These are phyloP conservation scores for Neurospora sp. DNA, from an alignment of 495 filamentous ascomycete genomes.

Conservation along the genomic window DNA sequence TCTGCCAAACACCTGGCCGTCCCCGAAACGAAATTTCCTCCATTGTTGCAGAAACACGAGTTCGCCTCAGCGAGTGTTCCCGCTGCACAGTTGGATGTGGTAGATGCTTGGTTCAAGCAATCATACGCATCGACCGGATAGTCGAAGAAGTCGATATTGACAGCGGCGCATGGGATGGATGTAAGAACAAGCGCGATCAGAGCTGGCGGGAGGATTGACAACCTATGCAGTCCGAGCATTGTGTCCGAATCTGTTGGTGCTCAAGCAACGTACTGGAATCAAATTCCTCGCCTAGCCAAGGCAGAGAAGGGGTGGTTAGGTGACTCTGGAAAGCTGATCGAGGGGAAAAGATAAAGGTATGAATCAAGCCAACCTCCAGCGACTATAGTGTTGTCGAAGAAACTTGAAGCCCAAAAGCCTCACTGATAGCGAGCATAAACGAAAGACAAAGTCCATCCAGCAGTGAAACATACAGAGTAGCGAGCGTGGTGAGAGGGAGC, in stretches of 20 bases:
- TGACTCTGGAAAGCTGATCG: too few species aligned
- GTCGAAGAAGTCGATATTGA: slow-evolving; percentile 29
- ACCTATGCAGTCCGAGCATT: slow-evolving; percentile 9
- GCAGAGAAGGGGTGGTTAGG: too few species aligned
- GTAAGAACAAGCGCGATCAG: slow-evolving; percentile 23
- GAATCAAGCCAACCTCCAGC: too few species aligned
- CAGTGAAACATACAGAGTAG: neutral
- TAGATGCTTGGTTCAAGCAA: slow-evolving; percentile 28
- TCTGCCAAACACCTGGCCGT: slow-evolving; percentile 31
- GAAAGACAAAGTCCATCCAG: neutral
- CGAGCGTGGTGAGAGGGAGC: neutral
- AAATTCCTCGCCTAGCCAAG: too few species aligned
- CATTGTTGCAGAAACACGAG: slow-evolving; percentile 33
- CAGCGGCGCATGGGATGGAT: slow-evolving; percentile 9
- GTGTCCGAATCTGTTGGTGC: neutral
- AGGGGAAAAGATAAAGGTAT: too few species aligned
- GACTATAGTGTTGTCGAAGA: neutral
- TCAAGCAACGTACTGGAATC: neutral
- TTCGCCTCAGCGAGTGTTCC: slow-evolving; percentile 26
- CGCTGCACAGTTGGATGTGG: slow-evolving; percentile 21
- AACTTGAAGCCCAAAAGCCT: neutral
- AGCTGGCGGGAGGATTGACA: slow-evolving; percentile 9
- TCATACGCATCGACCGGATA: slow-evolving; percentile 30
- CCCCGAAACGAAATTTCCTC: slow-evolving; percentile 32
- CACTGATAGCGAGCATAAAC: neutral